Percentiles rank a stretch among this genome's conserved stretches.
Evolutionary conservation across 306 rosid genomes (phyloP).

Genomic region (Sicyos edulis): DNA sequence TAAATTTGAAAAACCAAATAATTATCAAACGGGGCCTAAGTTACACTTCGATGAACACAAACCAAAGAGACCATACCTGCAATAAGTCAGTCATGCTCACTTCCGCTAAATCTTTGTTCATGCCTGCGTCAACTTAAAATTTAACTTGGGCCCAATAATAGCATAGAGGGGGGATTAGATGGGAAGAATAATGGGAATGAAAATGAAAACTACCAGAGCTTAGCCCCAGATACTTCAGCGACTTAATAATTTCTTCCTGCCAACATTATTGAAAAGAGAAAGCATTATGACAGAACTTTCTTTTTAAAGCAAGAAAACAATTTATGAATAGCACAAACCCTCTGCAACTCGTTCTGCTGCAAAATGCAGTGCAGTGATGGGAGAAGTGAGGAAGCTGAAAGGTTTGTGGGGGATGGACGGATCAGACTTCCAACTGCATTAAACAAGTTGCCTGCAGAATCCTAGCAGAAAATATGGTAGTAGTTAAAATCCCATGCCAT

Average conservation of each 20-base stretch:
- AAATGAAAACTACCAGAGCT: conserved; percentile 52
- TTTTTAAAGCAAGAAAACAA: background rate
- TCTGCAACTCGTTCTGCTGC: conserved; percentile 70
- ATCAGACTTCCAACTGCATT: conserved; percentile 43
- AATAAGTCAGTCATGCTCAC: conserved; percentile 40
- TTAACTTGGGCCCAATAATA: conserved; percentile 27
- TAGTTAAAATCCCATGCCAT: conserved; percentile 43
- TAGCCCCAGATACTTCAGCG: conserved; percentile 72
- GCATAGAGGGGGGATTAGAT: conserved; percentile 7
- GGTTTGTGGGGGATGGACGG: conserved; percentile 40
- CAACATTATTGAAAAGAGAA: conserved; percentile 24
- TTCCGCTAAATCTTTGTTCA: conserved; percentile 49
- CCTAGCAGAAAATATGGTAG: conserved; percentile 49
- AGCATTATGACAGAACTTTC: conserved; percentile 20
- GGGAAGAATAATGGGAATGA: conserved; percentile 17
- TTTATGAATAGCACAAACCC: conserved; percentile 39
- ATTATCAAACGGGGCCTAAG: no score
- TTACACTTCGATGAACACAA: background rate
- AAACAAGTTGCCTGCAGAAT: conserved; percentile 40
- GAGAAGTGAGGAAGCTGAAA: conserved; percentile 43
- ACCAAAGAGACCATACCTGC: conserved; percentile 42
- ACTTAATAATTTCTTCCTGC: conserved; percentile 76
- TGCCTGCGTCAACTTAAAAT: conserved; percentile 38
- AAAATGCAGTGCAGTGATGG: conserved; percentile 62
- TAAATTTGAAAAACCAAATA: no score